Percentiles rank a stretch among this genome's conserved stretches.
These are phyloP conservation scores for Ogataea philodendri DNA, from an alignment of 805 yeast species.

Conservation along the genomic window DNA sequence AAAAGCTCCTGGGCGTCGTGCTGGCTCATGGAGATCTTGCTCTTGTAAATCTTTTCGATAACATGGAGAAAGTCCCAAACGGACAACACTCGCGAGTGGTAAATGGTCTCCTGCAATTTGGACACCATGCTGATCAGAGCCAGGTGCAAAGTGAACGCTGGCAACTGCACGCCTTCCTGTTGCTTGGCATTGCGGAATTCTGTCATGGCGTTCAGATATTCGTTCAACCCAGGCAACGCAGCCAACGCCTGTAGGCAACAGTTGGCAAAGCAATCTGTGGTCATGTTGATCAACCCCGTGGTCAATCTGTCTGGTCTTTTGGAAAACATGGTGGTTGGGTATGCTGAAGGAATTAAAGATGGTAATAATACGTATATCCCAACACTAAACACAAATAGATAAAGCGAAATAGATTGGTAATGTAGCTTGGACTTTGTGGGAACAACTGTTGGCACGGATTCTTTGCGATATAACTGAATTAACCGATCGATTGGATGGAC, in stretches of 20 bases:
- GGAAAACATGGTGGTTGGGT: constrained; percentile 18
- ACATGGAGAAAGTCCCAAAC: constrained; percentile 78
- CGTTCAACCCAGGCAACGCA: constrained; percentile 56
- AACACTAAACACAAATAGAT: constrained; percentile 7
- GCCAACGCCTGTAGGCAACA: constrained; percentile 79
- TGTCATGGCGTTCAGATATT: constrained; percentile 49
- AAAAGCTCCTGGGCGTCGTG: constrained; percentile 95
- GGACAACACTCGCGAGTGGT: constrained; percentile 52
- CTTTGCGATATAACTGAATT: neutral
- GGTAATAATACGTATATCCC: constrained; percentile 20
- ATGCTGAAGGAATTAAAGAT: constrained; percentile 16
- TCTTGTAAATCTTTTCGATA: constrained; percentile 68
- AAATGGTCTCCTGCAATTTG: constrained; percentile 62
- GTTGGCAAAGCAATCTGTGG: constrained; percentile 93
- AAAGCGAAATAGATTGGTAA: neutral
- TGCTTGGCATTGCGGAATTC: constrained; percentile 15
- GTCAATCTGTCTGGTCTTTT: constrained; percentile 69
- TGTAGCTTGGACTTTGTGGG: neutral
- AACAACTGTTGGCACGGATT: neutral
- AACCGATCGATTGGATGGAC: constrained; percentile 9
- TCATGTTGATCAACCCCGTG: constrained; percentile 77
- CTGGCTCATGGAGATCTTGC: constrained; percentile 75
- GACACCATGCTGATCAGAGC: constrained; percentile 51
- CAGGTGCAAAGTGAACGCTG: constrained; percentile 52
- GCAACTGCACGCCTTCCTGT: constrained; percentile 18